phyloP scores from a whole-genome alignment of 305 asterid species.

The Fraxinus sp. region DNA sequence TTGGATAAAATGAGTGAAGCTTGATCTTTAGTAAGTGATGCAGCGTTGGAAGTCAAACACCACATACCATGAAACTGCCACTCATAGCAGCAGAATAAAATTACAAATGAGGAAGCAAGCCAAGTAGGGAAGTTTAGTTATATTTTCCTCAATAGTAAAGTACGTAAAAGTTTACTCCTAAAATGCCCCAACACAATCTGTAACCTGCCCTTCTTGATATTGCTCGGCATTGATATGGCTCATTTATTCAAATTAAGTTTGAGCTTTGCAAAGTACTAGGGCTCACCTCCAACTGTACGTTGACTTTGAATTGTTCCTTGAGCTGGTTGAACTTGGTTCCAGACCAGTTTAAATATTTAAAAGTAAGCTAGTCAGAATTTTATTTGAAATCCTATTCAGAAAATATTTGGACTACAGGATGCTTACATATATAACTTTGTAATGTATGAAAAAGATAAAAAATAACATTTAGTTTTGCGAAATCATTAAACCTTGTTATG shows the following conservation, averaged over 20 bases:
- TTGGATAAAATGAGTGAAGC: slow-evolving; percentile 4
- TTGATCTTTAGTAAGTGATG: neutral
- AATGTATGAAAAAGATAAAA: neutral
- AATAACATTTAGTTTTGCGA: neutral
- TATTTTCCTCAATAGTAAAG: neutral
- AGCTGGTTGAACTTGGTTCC: neutral
- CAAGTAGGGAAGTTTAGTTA: neutral
- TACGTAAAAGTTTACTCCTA: neutral
- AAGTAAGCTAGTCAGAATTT: neutral
- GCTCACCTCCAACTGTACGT: neutral
- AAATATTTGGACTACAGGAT: neutral
- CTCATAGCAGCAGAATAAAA: neutral
- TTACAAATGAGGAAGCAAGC: neutral
- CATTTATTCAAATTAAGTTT: neutral
- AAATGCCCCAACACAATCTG: neutral
- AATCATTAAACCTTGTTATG: neutral
- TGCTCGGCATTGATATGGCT: neutral
- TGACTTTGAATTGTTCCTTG: neutral
- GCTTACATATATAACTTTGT: neutral
- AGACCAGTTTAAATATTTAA: neutral
- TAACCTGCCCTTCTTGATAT: neutral
- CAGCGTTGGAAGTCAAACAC: neutral
- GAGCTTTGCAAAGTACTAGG: neutral
- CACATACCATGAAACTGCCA: neutral
- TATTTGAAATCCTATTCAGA: neutral